These are phyloP conservation scores for Curvularia sp. DNA, from an alignment of 2,329 filamentous ascomycete species.

Conservation along the genomic window DNA sequence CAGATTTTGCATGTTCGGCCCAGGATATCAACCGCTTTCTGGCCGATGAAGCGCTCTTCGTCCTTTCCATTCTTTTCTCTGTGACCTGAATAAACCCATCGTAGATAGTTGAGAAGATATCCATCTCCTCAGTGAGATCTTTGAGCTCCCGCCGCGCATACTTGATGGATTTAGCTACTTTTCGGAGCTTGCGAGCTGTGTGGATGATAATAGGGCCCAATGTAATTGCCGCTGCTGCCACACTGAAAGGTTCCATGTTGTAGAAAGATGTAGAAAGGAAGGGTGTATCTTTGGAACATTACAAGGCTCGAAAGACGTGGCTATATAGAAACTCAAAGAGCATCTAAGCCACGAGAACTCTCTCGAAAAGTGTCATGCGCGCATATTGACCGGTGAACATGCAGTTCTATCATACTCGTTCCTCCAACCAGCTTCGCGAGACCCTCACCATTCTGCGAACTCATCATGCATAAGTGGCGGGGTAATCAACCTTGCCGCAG, in stretches of 20 bases:
- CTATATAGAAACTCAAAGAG: not conserved
- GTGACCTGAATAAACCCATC: not conserved
- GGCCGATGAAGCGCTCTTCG: not conserved
- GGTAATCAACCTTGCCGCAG: not conserved
- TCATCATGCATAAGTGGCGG: not conserved
- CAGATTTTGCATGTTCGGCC: not conserved
- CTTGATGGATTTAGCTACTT: not conserved
- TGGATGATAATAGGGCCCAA: not conserved
- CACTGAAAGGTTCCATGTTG: not conserved
- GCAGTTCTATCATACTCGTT: not conserved
- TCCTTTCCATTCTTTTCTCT: not conserved
- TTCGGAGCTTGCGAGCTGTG: not conserved
- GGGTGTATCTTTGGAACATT: not conserved
- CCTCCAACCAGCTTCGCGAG: not conserved
- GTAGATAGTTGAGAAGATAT: not conserved
- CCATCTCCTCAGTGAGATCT: not conserved
- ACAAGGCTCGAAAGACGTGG: not conserved
- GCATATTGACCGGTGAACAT: not conserved
- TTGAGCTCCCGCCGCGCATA: not conserved
- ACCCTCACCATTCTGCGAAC: not conserved
- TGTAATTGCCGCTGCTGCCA: not conserved
- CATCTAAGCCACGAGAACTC: not conserved
- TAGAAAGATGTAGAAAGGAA: conserved; percentile 6
- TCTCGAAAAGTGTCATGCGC: not conserved
- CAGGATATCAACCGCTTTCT: not conserved